Percentiles rank a stretch among this genome's conserved stretches.
Evolutionary conservation across 129 eudicot genomes (phyloP).

Genomic region (Artemisia argyi): DNA sequence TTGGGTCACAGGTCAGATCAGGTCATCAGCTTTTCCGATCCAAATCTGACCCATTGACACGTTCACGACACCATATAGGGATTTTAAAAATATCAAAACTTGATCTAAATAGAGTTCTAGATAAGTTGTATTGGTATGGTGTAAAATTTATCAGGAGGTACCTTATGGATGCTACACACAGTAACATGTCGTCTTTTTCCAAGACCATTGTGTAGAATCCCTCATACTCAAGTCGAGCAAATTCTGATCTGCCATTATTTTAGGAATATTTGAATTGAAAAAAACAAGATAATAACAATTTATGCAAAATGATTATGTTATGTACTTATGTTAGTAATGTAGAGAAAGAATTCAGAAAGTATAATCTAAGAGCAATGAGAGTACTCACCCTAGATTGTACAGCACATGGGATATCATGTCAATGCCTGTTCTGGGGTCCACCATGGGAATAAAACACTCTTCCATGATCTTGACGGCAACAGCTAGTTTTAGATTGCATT

Average conservation of each 20-base stretch:
- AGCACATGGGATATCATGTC: constrained; percentile 92
- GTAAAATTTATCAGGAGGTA: constrained; percentile 27
- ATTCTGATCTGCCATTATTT: constrained; percentile 60
- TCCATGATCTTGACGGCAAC: constrained; percentile 95
- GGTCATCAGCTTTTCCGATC: background rate
- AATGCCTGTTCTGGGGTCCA: constrained; percentile 89
- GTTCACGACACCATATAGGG: background rate
- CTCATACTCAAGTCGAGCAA: constrained; percentile 71
- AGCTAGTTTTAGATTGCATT: constrained; percentile 91
- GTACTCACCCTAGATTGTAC: constrained; percentile 85
- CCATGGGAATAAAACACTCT: constrained; percentile 97
- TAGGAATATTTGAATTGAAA: too few species aligned
- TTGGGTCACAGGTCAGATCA: background rate
- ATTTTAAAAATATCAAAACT: background rate
- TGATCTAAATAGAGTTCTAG: background rate
- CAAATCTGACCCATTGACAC: constrained; percentile 1
- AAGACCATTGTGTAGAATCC: constrained; percentile 76
- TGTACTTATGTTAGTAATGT: constrained; percentile 6
- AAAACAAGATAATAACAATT: background rate
- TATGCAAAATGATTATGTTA: constrained; percentile 5
- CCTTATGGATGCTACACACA: constrained; percentile 89
- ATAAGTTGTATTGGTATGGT: background rate
- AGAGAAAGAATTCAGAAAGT: constrained; percentile 2
- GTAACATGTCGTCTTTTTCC: constrained; percentile 83
- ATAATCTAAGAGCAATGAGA: background rate